Evolutionary conservation across 2,329 filamentous ascomycete genomes (phyloP), one percentile per base, ranked within the genome.

Genomic region (Arthrocladium fulminans): DNA sequence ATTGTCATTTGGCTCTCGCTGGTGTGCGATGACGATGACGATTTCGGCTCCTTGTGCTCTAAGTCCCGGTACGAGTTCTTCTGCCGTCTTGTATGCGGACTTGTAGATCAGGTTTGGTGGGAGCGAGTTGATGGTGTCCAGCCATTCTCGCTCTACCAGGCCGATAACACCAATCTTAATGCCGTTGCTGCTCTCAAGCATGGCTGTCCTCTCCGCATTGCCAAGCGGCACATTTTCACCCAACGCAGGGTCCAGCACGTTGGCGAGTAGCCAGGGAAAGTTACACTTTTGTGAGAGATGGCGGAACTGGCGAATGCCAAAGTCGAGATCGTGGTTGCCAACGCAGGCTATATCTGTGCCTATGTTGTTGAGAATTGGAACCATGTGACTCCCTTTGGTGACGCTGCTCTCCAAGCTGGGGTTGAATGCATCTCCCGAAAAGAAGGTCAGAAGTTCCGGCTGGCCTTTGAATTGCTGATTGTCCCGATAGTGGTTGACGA

Each of bases 341-440:
- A 94, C 74, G 63, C 86, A 89, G n/a, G 88, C 84, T 37, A 83
- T 84, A 61, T 86, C 77, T 1, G 86, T 92, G 3, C 82, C 80
- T 56, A 88, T 79, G 20, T 75, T 72, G 63, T 95, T 94, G 39
- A 96, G 68, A 8, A 92, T 75, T 0, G 87, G 84, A 8, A 94
- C 81, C 89, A 95, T 95, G 66, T 95, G 89, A 56, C 81, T 63
- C 8, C 55, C 88, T 69, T 95, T 95, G 2, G 88, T 95, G 27
- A 95, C 81, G 15, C 84, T 86, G 59, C 84, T 90, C 67, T 95
- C 88, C 50, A 95, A 69, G 59, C 86, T 90, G 0, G 89, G 88
- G 63, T 95, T 95, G 67, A 92, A 96, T 8, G 84, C 88, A 73
- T 95, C 89, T 30, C 88, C 88, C 2, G 88, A 94, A 67, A 95